Conservation (phyloP, 2,329 filamentous ascomycete genomes). For the Hypocreales sp. region DNA sequence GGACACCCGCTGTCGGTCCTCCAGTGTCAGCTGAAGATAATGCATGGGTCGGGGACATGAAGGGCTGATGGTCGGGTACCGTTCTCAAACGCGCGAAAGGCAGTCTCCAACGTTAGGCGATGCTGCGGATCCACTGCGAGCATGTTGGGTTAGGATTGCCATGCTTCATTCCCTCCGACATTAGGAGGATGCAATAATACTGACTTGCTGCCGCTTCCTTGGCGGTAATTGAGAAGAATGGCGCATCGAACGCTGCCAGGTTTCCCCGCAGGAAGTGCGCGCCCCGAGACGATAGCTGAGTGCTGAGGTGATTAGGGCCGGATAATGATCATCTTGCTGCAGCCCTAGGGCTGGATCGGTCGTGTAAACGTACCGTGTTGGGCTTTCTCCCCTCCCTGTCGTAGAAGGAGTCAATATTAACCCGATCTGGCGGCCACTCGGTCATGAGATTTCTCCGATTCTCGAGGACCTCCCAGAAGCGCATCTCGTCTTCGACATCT, state of each 20-base stretch:
- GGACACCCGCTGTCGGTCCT: slow-evolving; percentile 5
- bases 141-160: too few relatives aligned
- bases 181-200: background rate
- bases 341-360: too few relatives aligned
- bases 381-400: slow-evolving; percentile 1
- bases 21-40: too few relatives aligned
- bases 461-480: slow-evolving; percentile 19
- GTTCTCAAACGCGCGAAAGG: slow-evolving; percentile 1
- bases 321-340: too few relatives aligned
- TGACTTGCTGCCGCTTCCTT: background rate
- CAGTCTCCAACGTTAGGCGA: background rate
- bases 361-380: slow-evolving; percentile 1
- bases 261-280: background rate
- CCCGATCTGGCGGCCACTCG: slow-evolving; percentile 15
- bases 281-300: background rate
- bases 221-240: background rate
- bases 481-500: slow-evolving; percentile 12
- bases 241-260: background rate
- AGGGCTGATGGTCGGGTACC: too few relatives aligned
- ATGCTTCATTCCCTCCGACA: too few relatives aligned
- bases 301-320: too few relatives aligned
- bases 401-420: slow-evolving; percentile 11
- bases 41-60: too few relatives aligned
- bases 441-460: slow-evolving; percentile 14
- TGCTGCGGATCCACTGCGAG: background rate